These are phyloP conservation scores for Thermomyces lanuginosus DNA, from an alignment of 2,329 filamentous ascomycete species.

Conservation along the genomic window DNA sequence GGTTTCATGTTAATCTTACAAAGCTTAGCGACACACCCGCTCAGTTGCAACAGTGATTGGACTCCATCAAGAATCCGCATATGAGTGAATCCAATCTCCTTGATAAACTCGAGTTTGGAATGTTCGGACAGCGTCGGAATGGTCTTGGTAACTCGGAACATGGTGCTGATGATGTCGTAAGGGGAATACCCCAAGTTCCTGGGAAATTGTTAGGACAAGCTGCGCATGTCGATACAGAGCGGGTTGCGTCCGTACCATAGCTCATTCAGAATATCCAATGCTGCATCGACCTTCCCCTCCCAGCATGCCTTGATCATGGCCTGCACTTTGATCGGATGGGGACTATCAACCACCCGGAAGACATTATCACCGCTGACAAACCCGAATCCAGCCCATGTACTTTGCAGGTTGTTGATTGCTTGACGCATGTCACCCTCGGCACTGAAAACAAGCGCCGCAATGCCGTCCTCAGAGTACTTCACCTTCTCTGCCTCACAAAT, in stretches of 20 bases:
- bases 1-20: conserved; percentile 96
- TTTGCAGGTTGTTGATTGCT: conserved; percentile 96
- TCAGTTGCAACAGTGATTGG: conserved; percentile 83
- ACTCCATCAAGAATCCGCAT: conserved; percentile 99
- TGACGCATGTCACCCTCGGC: conserved; percentile 98
- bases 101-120: conserved; percentile 91
- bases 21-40: conserved; percentile 76
- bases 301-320: conserved; percentile 96
- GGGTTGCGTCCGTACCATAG: conserved; percentile 46
- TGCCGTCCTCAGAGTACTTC: conserved; percentile 76
- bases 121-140: conserved; percentile 85
- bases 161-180: conserved; percentile 96
- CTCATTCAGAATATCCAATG: conserved; percentile 72
- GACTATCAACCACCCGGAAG: conserved; percentile 91
- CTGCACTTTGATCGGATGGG: conserved; percentile 95
- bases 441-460: conserved; percentile 91
- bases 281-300: conserved; percentile 76
- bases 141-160: conserved; percentile 97
- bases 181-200: conserved; percentile 85
- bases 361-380: conserved; percentile 97
- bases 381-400: conserved; percentile 80
- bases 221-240: not conserved
- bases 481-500: conserved; percentile 88
- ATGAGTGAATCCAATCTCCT: conserved; percentile 96
- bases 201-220: conserved; percentile 2